Conservation (phyloP, 495 filamentous ascomycete species). For the Penicillium fimorum region DNA sequence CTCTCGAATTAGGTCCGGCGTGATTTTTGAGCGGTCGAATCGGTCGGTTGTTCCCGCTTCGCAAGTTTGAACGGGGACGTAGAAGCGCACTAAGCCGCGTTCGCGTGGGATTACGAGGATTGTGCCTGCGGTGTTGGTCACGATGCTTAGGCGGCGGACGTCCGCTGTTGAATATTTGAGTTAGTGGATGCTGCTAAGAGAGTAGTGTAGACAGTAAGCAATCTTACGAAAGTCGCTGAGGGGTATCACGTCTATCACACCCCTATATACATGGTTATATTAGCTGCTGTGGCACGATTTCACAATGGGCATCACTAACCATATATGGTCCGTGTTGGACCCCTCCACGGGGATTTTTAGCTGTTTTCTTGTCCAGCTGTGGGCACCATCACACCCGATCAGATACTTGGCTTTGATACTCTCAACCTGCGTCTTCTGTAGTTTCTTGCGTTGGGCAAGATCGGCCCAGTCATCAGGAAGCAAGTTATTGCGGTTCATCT, state of each 20-base stretch:
- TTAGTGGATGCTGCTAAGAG: background rate
- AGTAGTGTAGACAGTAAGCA: background rate
- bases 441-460: conserved; percentile 37
- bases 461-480: conserved; percentile 56
- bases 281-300: background rate
- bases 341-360: conserved; percentile 56
- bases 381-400: conserved; percentile 66
- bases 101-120: conserved; percentile 70
- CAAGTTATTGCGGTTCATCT: conserved; percentile 51
- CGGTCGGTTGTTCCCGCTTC: conserved; percentile 14
- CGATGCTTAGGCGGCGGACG: conserved; percentile 58
- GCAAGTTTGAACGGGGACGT: conserved; percentile 58
- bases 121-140: conserved; percentile 59
- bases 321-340: conserved; percentile 59
- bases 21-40: conserved; percentile 57
- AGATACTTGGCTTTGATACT: conserved; percentile 60
- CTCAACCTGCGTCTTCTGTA: conserved; percentile 34
- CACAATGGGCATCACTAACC: conserved; percentile 29
- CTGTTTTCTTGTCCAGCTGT: conserved; percentile 59
- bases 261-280: conserved; percentile 25
- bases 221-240: conserved; percentile 60
- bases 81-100: conserved; percentile 64
- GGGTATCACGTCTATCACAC: conserved; percentile 63
- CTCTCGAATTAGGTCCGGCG: conserved; percentile 54
- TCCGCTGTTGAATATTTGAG: conserved; percentile 41